Base-by-base conservation (phyloP, 768 basidiomycete species). In the Termitomyces sp. region DNA sequence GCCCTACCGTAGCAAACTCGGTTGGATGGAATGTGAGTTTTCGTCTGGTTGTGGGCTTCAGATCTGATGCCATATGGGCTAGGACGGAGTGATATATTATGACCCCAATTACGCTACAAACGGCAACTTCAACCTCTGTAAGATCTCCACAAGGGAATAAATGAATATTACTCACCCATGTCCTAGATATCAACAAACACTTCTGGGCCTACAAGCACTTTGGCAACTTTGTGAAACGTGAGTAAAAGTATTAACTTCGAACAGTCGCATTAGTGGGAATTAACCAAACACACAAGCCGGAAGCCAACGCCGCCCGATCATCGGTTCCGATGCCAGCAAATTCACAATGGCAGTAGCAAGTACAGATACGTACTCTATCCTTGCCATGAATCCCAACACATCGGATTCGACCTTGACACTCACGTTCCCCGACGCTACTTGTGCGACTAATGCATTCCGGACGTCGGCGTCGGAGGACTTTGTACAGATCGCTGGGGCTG, bases 131-230 rank as follows among this genome's bases (percentile, higher is more conserved):
- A 64, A 62, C 10, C 68, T 75, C 21, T 75, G 74, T 75, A 29
- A 53, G 69, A 25, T 54, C 16, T 37, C 19, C 23, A 31, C 2
- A 43, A 16, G n/a, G 12, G 19, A 25, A 29, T 27, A 42, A 25
- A 27, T 32, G 17, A 11, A 17, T 37, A 10, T 9, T 34, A 23
- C 19, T 53, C 54, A 34, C 19, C 35, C 21, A 25, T 5, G 19
- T 16, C 10, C 10, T 41, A 74, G 74, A 74, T 41, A 54, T 75
- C 57, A 73, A 62, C 41, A 75, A 75, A 49, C 74, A 75, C 32
- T 75, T 71, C 52, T 75, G 71, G 72, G 65, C 70, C 11, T 75
- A 69, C 61, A 75, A 75, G 54, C 73, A 75, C 49, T 75, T 75
- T 34, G 72, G 73, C 0, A 74, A 75, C 58, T 75, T 75, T 46